Evolutionary conservation across 257 asterid genomes (phyloP), one percentile per base, ranked within the genome.

Genomic region (Nyctanthes arbortristis): DNA sequence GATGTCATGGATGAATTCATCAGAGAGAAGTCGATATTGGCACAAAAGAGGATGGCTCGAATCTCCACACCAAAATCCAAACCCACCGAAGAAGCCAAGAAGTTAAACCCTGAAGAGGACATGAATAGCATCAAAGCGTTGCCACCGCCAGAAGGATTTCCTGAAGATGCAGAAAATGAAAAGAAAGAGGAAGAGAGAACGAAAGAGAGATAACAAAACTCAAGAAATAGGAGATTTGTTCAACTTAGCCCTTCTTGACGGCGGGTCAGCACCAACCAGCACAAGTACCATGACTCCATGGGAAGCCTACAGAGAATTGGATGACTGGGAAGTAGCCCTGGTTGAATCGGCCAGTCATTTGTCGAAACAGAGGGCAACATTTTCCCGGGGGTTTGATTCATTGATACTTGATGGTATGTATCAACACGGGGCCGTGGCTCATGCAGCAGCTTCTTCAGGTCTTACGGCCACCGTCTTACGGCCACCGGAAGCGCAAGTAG

Each of bases 401-500:
- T 36, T 88, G 78, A 77, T 81, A 74, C 91, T 92, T 1, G 88
- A 92, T 37, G 97, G 97, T 1, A 86, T 92, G 99, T 92, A 94
- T 76, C 95, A 84, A 56, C 98, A 94, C 27, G 98, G 95, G 10
- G 66, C 78, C 2, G 65, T 75, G 2, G 47, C 84, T 9, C 92
- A 88, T 49, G 95, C 93, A 0, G 82, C 74, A 29, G 89, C 85
- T 60, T 47, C 89, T 35, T 84, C 96, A 0, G 93, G 97, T 22
- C 34, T 85, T 1, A 30, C 77, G 59, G 84, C 96, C 29, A 91
- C 93, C 0, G 97, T 22, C 34, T 85, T 1, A 30, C 77, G 59
- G 84, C 96, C 29, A 91, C 93, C 0, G 97, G 95, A 52, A 94
- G 95, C 64, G 89, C 93, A 1, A 91, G 97, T 69, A 94, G 97